Conservation (phyloP, 2,329 filamentous ascomycete species). For the Albifimbria verrucaria region DNA sequence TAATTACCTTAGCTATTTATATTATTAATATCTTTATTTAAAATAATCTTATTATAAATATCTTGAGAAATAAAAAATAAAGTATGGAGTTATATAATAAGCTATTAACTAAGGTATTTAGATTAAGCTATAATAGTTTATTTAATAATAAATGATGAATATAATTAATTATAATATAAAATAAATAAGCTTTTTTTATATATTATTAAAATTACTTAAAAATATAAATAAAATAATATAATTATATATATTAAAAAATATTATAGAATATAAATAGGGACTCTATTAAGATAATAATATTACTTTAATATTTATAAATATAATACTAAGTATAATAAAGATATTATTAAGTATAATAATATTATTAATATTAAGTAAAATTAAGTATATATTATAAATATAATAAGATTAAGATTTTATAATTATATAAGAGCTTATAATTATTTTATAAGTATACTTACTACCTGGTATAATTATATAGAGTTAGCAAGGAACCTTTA, state of each 20-base stretch:
- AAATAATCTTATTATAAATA: conserved; percentile 3
- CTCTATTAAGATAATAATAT: background rate
- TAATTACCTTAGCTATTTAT: background rate
- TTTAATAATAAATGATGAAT: background rate
- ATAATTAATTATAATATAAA: background rate
- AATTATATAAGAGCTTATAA: background rate
- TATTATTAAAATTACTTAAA: background rate
- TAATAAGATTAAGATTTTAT: background rate
- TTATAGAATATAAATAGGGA: background rate
- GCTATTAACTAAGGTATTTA: conserved; percentile 1
- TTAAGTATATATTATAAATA: conserved; percentile 2
- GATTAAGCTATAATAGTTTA: conserved; percentile 3
- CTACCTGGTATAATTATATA: too few species aligned
- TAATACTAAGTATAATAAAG: background rate
- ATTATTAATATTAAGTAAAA: background rate
- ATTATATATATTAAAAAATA: background rate
- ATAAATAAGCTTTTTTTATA: too few species aligned
- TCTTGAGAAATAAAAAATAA: conserved; percentile 4
- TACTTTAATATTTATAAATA: conserved; percentile 1
- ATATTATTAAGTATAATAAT: background rate
- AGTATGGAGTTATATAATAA: conserved; percentile 2
- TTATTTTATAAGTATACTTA: background rate
- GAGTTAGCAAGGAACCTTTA: background rate
- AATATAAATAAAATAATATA: background rate
- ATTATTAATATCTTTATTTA: background rate